A percentile compares a stretch with the other conserved stretches of the same genome.
phyloP scores from a whole-genome alignment of 257 asterid species.

The Schizonepeta tenuifolia region DNA sequence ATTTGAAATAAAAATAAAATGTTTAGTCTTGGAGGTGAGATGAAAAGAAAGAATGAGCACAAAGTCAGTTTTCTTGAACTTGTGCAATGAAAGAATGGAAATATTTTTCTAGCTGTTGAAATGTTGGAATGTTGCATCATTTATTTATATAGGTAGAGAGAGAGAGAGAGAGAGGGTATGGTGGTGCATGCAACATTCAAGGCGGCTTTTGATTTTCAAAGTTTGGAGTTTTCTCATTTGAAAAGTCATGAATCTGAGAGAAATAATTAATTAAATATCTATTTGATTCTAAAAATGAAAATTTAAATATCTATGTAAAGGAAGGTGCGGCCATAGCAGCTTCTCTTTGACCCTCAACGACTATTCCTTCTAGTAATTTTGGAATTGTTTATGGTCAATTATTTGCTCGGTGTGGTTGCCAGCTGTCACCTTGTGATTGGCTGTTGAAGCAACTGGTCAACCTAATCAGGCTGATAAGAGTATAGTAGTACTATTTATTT shows the following conservation, averaged over 20 bases:
- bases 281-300: no score
- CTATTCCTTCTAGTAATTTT: background rate
- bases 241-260: background rate
- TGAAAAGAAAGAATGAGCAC: background rate
- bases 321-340: background rate
- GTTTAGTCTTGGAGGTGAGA: background rate
- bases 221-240: background rate
- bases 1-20: no score
- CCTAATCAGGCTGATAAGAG: background rate
- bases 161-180: background rate
- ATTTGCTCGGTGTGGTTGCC: background rate
- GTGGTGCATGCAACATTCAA: background rate
- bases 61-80: background rate
- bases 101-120: background rate
- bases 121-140: background rate
- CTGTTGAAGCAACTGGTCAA: background rate
- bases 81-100: conserved; percentile 11
- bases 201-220: conserved; percentile 25
- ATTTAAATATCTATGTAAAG: background rate
- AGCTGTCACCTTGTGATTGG: background rate
- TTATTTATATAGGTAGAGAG: background rate
- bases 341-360: background rate
- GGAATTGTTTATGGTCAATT: background rate
- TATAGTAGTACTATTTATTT: no score
- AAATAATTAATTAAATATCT: background rate